Percentiles rank a stretch among this genome's conserved stretches.
Conservation (phyloP, 139 green algal genomes). For the Picochlorum sp. region DNA sequence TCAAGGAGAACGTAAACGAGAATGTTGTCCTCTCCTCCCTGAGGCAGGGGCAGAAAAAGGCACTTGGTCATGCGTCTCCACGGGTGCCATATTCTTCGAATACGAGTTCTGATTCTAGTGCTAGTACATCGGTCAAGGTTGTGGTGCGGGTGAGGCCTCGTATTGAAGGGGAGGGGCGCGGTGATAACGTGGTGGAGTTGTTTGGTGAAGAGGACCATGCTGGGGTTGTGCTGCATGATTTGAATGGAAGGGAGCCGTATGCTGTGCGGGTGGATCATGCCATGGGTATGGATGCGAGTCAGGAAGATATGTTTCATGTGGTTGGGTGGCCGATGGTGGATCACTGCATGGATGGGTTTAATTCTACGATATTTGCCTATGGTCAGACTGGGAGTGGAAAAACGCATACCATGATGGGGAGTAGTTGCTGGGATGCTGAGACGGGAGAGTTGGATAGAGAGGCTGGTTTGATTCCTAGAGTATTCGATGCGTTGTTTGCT, state of each 20-base stretch:
- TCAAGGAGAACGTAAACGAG: no score
- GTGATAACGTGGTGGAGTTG: not conserved
- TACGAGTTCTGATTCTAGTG: no score
- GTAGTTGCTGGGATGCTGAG: not conserved
- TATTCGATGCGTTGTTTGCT: slow-evolving; percentile 76
- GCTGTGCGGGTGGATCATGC: slow-evolving; percentile 51
- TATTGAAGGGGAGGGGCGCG: not conserved
- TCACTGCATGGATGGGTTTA: slow-evolving; percentile 64
- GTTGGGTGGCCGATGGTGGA: slow-evolving; percentile 53
- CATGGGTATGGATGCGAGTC: slow-evolving; percentile 28
- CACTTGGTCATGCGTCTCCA: no score
- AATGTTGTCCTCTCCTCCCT: no score
- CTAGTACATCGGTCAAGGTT: no score
- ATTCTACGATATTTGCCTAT: slow-evolving; percentile 68
- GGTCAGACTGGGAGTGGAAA: slow-evolving; percentile 67
- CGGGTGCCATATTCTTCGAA: no score
- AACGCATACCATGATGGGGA: slow-evolving; percentile 65
- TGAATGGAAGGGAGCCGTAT: slow-evolving; percentile 23
- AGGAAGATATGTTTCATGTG: slow-evolving; percentile 55
- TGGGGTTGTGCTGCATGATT: slow-evolving; percentile 25
- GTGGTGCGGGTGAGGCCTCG: no score
- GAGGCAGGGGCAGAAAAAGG: no score
- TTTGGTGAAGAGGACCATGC: not conserved
- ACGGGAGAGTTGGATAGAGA: slow-evolving; percentile 5
- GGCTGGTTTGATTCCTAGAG: slow-evolving; percentile 60